These are phyloP conservation scores for Sporothrix luriei DNA, from an alignment of 2,329 filamentous ascomycete species.

Conservation along the genomic window DNA sequence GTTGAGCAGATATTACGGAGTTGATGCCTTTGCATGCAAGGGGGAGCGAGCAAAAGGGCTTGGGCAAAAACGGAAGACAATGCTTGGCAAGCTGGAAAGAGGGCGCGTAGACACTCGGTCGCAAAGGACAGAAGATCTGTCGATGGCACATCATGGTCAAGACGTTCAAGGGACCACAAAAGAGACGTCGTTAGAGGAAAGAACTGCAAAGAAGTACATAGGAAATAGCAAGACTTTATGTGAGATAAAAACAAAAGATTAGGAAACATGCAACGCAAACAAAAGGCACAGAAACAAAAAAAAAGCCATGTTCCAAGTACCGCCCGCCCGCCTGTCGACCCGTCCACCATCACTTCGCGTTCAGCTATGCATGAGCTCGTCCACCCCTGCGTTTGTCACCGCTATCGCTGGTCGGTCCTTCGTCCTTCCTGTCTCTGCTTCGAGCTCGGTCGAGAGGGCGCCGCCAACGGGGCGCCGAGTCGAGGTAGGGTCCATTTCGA, in stretches of 20 bases:
- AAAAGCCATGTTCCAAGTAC: background rate
- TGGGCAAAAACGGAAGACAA: conserved; percentile 13
- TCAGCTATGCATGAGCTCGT: background rate
- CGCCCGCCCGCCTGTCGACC: background rate
- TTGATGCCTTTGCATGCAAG: background rate
- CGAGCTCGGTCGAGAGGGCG: background rate
- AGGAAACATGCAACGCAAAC: background rate
- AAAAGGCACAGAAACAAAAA: too few species aligned
- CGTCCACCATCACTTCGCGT: background rate
- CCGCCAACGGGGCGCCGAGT: background rate
- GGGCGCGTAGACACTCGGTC: background rate
- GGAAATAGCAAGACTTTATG: conserved; percentile 1
- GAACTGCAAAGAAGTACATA: background rate
- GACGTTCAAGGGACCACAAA: background rate
- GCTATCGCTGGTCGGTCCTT: background rate
- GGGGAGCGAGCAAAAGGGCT: background rate
- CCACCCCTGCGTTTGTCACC: background rate
- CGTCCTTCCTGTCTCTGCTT: background rate
- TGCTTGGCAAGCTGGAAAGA: conserved; percentile 1
- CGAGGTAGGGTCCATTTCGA: too few species aligned
- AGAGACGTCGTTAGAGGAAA: conserved; percentile 6
- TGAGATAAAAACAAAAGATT: background rate
- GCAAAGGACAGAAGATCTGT: background rate
- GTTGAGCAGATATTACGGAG: background rate
- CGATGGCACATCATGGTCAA: background rate